Percentiles rank a stretch among this genome's conserved stretches.
Evolutionary conservation across 2,329 filamentous ascomycete genomes (phyloP).

Genomic region (Fusarium clavum): DNA sequence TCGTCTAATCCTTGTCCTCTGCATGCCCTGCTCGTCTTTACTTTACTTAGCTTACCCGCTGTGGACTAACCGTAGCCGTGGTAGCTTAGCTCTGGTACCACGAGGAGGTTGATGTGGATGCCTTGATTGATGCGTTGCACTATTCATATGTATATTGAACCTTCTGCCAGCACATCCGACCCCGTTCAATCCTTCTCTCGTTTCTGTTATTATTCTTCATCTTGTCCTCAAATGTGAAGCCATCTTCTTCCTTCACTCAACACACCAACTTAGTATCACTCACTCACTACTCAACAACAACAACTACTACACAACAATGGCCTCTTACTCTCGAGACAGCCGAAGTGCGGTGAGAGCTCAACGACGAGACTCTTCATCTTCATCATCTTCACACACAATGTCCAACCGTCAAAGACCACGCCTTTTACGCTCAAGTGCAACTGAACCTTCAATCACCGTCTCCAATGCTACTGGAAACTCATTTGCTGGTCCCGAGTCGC

Average conservation of each 20-base stretch:
- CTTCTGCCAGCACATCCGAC: slow-evolving; percentile 31
- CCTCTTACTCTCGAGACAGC: slow-evolving; percentile 44
- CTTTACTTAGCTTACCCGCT: slow-evolving; percentile 34
- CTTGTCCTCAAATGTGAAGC: slow-evolving; percentile 35
- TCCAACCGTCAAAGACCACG: slow-evolving; percentile 60
- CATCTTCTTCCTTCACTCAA: slow-evolving; percentile 7
- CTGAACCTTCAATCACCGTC: slow-evolving; percentile 68
- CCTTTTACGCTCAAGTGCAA: slow-evolving; percentile 66
- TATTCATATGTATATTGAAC: slow-evolving; percentile 35
- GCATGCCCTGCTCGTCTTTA: slow-evolving; percentile 12
- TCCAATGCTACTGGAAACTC: slow-evolving; percentile 65
- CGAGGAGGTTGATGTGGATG: slow-evolving; percentile 38
- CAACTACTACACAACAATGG: slow-evolving; percentile 27
- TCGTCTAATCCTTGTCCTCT: slow-evolving; percentile 23
- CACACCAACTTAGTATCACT: neutral
- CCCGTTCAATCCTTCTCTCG: slow-evolving; percentile 15
- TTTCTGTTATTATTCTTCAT: slow-evolving; percentile 11
- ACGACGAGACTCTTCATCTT: slow-evolving; percentile 45
- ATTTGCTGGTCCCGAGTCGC: slow-evolving; percentile 61
- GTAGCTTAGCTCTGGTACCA: slow-evolving; percentile 38
- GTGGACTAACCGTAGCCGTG: slow-evolving; percentile 32
- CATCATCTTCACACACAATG: slow-evolving; percentile 40
- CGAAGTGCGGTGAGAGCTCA: slow-evolving; percentile 44
- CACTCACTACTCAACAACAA: slow-evolving; percentile 1
- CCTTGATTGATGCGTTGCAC: slow-evolving; percentile 30